phyloP scores from a whole-genome alignment of 139 green algal species.

The Tetradesmus obliquus region DNA sequence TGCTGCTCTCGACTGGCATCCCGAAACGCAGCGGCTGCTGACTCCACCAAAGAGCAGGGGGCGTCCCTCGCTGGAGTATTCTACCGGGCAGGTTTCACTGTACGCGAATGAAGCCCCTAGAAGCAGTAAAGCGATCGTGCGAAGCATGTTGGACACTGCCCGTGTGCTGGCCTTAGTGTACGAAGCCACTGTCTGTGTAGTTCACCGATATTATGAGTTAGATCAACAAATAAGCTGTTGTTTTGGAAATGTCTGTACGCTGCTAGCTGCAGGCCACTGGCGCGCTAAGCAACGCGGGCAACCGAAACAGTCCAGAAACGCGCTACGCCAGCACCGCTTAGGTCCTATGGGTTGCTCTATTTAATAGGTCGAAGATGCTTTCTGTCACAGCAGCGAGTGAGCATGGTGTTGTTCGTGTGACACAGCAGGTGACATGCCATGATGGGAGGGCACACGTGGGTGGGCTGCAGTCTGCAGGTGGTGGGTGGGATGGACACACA shows the following conservation, averaged over 20 bases:
- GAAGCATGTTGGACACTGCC: not conserved
- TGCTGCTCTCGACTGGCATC: not conserved
- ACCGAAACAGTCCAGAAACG: not conserved
- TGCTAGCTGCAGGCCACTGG: too few relatives aligned
- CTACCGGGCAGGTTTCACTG: not conserved
- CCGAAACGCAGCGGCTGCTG: constrained; percentile 4
- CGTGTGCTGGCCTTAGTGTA: not conserved
- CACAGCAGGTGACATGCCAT: not conserved
- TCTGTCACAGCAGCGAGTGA: not conserved
- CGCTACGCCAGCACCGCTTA: not conserved
- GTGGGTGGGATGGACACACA: too few relatives aligned
- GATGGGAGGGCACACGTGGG: too few relatives aligned
- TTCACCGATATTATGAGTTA: too few relatives aligned
- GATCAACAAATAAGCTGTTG: too few relatives aligned
- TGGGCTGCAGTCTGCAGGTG: too few relatives aligned
- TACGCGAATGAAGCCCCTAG: not conserved
- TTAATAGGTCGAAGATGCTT: not conserved
- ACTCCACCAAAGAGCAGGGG: constrained; percentile 21
- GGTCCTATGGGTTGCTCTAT: not conserved
- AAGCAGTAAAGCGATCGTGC: not conserved
- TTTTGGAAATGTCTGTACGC: too few relatives aligned
- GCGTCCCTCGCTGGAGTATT: not conserved
- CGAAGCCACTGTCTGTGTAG: not conserved
- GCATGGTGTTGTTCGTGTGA: not conserved
- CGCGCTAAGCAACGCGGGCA: not conserved